These are phyloP conservation scores for Datisca glomerata DNA, from an alignment of 306 rosid species.

Conservation along the genomic window DNA sequence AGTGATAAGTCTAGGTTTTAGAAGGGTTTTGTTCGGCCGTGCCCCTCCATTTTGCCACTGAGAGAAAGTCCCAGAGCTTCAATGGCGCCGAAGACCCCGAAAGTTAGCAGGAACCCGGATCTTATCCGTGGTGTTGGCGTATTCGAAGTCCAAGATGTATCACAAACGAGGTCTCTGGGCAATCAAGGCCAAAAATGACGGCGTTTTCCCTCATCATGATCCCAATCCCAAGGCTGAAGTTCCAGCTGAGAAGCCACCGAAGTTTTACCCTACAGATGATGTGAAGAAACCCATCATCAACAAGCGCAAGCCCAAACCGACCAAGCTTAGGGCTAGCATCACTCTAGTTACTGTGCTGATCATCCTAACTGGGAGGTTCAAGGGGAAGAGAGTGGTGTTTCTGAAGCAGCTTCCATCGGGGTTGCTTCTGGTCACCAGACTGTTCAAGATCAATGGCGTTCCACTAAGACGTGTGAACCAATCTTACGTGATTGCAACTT, in stretches of 20 bases:
- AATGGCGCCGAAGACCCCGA: slow-evolving; percentile 32
- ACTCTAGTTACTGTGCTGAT: slow-evolving; percentile 56
- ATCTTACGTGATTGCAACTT: slow-evolving; percentile 53
- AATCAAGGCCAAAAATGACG: slow-evolving; percentile 57
- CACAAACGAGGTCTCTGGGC: slow-evolving; percentile 65
- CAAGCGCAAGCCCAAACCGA: slow-evolving; percentile 32
- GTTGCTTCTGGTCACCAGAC: slow-evolving; percentile 60
- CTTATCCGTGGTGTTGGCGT: slow-evolving; percentile 45
- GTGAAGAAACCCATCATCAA: slow-evolving; percentile 39
- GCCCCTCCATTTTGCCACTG: too few relatives aligned
- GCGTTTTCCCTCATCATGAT: slow-evolving; percentile 46
- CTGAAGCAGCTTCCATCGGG: slow-evolving; percentile 75
- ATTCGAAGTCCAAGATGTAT: slow-evolving; percentile 43
- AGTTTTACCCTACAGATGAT: slow-evolving; percentile 40
- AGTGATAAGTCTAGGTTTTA: too few relatives aligned
- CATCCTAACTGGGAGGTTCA: slow-evolving; percentile 61
- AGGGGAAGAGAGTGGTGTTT: slow-evolving; percentile 65
- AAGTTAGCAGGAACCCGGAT: slow-evolving; percentile 41
- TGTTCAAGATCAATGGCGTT: slow-evolving; percentile 65
- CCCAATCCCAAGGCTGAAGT: slow-evolving; percentile 26
- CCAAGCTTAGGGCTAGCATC: slow-evolving; percentile 52
- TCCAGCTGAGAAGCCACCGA: slow-evolving; percentile 21
- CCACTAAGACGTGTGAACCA: slow-evolving; percentile 73
- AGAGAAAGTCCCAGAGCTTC: too few relatives aligned
- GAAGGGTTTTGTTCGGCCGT: too few relatives aligned